Base-by-base conservation (phyloP, 805 yeast species). In the Saccharomycopsis fermentans region DNA sequence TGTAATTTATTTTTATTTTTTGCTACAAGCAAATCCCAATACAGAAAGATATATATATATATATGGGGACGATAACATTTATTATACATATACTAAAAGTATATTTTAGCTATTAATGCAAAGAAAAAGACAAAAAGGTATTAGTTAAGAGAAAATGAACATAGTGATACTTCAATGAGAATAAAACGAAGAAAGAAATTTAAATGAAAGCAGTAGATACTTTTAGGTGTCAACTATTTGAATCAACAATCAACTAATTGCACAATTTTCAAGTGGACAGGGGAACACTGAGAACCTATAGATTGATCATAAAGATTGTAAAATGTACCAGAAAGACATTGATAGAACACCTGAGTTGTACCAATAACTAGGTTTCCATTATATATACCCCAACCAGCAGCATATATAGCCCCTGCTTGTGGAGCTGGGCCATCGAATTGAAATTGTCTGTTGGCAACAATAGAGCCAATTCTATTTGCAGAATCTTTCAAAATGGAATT, bases 281-380 rank as follows among this genome's bases (percentile, higher is more conserved):
- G 77, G 58, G 73, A 68, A 78, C 91, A 85, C 68, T 83, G 87
- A 32, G 68, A 71, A 60, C 84, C 89, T 57, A 83, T 70, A 64
- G 75, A 70, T 70, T 81, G 74, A 70, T 84, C 88, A 73, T 86
- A 86, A 72, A 86, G 74, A 79, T 86, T 86, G 84, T 83, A 79
- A 72, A 81, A 81, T 62, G 73, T 75, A 50, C 84, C 85, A 29
- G 83, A 78, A 58, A 71, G 65, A 67, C 85, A 81, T 68, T 79
- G 78, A 72, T 75, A 81, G 70, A 81, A 81, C 11, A 74, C 71
- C 39, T 77, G 74, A 36, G 67, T 65, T 61, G 71, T 67, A 63
- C 82, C 83, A 59, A 80, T 67, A 9, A 81, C 82, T 62, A 80
- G 74, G 64, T 70, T 71, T 5, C 75, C 78, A 9, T 35, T 21